A percentile compares a stretch with the other conserved stretches of the same genome.
Evolutionary conservation across 1,284 basidiomycete species (phyloP).

Genomic region (Trichosporon asahii): DNA sequence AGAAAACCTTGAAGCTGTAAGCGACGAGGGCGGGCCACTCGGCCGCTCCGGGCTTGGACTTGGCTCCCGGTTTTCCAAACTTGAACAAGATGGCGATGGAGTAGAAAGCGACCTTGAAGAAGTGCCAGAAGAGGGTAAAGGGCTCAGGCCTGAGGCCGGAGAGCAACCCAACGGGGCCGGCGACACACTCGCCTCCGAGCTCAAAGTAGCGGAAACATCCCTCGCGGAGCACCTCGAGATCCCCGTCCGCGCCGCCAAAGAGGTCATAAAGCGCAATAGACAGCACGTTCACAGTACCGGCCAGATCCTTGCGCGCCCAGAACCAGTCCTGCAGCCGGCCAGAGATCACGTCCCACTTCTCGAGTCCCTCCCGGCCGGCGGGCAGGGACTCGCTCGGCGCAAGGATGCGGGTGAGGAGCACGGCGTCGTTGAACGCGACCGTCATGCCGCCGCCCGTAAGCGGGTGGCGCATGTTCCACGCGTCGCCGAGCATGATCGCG

Average conservation of each 20-base stretch:
- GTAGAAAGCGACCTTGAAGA: constrained; percentile 93
- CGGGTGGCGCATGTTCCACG: constrained; percentile 99
- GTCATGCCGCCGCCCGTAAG: constrained; percentile 97
- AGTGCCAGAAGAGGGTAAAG: constrained; percentile 77
- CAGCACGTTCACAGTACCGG: constrained; percentile 82
- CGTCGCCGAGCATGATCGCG: constrained; percentile 84
- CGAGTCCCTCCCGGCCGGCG: constrained; percentile 46
- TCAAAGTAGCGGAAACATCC: constrained; percentile 99
- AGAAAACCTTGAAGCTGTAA: constrained; percentile 64
- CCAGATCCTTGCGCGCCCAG: constrained; percentile 75
- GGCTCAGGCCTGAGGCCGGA: constrained; percentile 71
- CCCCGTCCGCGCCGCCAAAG: constrained; percentile 69
- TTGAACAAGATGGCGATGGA: constrained; percentile 82
- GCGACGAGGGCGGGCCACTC: constrained; percentile 62
- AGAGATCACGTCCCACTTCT: constrained; percentile 64
- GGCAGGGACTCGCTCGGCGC: constrained; percentile 40
- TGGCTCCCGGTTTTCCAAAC: constrained; percentile 55
- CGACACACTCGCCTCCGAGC: constrained; percentile 80
- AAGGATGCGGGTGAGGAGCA: constrained; percentile 66
- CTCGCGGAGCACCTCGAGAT: constrained; percentile 74
- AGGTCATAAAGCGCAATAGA: constrained; percentile 87
- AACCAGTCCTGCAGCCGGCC: constrained; percentile 68
- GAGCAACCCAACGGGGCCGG: constrained; percentile 81
- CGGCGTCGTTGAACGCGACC: constrained; percentile 80
- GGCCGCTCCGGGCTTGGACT: constrained; percentile 41